Evolutionary conservation across 1,284 basidiomycete genomes (phyloP), one percentile per base, ranked within the genome.

Genomic region (Erythrobasidium hasegawianum): DNA sequence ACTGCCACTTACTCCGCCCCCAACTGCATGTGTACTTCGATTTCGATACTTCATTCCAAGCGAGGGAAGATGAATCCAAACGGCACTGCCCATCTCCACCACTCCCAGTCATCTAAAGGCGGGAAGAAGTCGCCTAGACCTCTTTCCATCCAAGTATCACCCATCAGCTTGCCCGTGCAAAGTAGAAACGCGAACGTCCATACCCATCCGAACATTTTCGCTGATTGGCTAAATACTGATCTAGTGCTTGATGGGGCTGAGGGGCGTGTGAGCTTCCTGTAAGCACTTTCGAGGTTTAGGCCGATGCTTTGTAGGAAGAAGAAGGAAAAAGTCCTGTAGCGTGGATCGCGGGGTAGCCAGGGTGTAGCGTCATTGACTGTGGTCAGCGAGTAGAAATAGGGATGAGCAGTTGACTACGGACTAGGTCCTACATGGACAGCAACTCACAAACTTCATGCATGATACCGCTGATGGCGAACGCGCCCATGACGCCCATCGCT

Each of bases 271-370:
- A 47, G 43, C n/a, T 47, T 47, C 22, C n/a, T 4, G 43, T 5
- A 47, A 24, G 22, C 13, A 14, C 16, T 20, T 43, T 65, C 62
- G 45, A 58, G n/a, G n/a, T 52, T 41, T 2, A 65, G n/a, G 20
- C 55, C 62, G 33, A 65, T 41, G 16, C 50, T 20, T 58, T 65
- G 62, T 22, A 65, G n/a, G 20, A 55, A 49, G 49, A 65, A 65
- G 47, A 65, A 65, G 14, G 26, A 27, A 22, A 65, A 52, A 9
- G 56, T 56, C 18, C 22, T n/a, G 27, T 58, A 57, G 56, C 58
- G 20, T 39, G 55, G 62, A 53, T 65, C 62, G 45, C 55, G 26
- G n/a, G 55, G 18, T n/a, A 18, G 43, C 55, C 56, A 65, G 11
- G 55, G 56, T 8, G 62, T 52, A 2, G 62, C 62, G 11, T 65